Evolutionary conservation across 495 filamentous ascomycete genomes (phyloP).

Genomic region (Penicillium pulvis): DNA sequence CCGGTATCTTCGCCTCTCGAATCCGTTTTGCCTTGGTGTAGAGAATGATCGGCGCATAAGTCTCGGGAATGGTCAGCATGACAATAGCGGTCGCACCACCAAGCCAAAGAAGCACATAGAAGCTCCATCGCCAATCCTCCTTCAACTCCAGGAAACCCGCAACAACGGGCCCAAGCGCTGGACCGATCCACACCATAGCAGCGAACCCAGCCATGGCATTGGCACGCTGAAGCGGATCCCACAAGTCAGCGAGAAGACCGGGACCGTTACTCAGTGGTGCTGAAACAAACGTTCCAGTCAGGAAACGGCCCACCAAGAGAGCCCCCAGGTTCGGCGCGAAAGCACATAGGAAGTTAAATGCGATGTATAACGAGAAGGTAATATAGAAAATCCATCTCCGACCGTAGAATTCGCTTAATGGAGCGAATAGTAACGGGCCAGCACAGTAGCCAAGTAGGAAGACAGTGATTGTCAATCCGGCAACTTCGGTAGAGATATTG

Average conservation of each 20-base stretch:
- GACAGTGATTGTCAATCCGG: constrained; percentile 51
- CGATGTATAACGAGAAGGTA: constrained; percentile 45
- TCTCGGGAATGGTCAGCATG: constrained; percentile 49
- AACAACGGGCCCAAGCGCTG: constrained; percentile 38
- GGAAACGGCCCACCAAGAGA: constrained; percentile 52
- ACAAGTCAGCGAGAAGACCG: constrained; percentile 56
- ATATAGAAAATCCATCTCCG: constrained; percentile 50
- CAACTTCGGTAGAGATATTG: constrained; percentile 41
- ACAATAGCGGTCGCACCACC: constrained; percentile 37
- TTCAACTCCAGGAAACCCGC: constrained; percentile 49
- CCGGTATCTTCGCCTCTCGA: constrained; percentile 36
- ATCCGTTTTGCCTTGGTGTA: constrained; percentile 38
- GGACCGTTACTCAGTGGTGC: constrained; percentile 51
- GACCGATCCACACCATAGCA: constrained; percentile 39
- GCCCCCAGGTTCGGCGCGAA: constrained; percentile 52
- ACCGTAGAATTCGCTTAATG: constrained; percentile 55
- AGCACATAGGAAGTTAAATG: constrained; percentile 55
- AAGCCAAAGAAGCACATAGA: constrained; percentile 52
- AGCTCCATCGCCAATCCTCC: constrained; percentile 50
- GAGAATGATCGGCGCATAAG: constrained; percentile 30
- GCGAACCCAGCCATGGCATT: constrained; percentile 55
- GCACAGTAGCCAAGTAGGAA: constrained; percentile 55
- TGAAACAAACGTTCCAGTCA: constrained; percentile 53
- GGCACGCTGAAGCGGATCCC: constrained; percentile 52
- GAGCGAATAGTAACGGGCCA: constrained; percentile 54